These are phyloP conservation scores for Grifola frondosa DNA, from an alignment of 1,284 basidiomycete species.

Conservation along the genomic window DNA sequence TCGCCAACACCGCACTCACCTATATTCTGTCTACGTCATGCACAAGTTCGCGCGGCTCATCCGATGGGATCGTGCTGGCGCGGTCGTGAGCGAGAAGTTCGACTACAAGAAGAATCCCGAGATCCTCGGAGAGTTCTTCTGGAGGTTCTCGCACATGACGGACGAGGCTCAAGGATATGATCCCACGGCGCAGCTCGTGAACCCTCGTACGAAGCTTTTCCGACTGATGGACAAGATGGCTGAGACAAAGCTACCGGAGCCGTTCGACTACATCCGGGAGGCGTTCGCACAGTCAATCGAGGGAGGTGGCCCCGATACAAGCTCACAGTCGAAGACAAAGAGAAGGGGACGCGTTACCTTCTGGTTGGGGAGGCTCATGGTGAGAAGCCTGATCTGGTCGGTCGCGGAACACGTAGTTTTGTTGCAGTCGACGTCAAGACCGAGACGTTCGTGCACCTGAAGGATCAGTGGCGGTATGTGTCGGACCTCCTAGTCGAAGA, in stretches of 20 bases:
- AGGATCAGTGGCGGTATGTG: not conserved
- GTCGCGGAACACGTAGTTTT: slow-evolving; percentile 9
- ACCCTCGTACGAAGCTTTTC: not conserved
- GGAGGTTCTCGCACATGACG: slow-evolving; percentile 6
- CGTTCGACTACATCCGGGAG: slow-evolving; percentile 8
- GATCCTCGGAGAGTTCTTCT: slow-evolving; percentile 13
- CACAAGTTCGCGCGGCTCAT: not conserved
- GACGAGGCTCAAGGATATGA: slow-evolving; percentile 11
- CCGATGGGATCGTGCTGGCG: slow-evolving; percentile 17
- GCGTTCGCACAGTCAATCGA: slow-evolving; percentile 5
- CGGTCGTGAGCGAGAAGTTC: slow-evolving; percentile 10
- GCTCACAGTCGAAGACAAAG: not conserved
- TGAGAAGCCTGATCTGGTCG: not conserved
- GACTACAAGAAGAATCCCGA: slow-evolving; percentile 11
- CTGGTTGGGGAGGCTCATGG: slow-evolving; percentile 7
- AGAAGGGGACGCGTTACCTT: slow-evolving; percentile 1
- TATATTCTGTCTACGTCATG: not conserved
- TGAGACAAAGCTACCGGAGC: too few relatives aligned
- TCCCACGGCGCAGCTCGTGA: slow-evolving; percentile 1
- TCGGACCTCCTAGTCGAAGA: too few relatives aligned
- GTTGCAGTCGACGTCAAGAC: slow-evolving; percentile 1
- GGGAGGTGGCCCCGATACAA: not conserved
- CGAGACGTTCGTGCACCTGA: slow-evolving; percentile 5
- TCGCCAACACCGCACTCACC: slow-evolving; percentile 8
- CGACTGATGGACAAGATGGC: slow-evolving; percentile 2